These are phyloP conservation scores for Cyberlindnera subsufficiens DNA, from an alignment of 805 yeast genomes.

Conservation along the genomic window DNA sequence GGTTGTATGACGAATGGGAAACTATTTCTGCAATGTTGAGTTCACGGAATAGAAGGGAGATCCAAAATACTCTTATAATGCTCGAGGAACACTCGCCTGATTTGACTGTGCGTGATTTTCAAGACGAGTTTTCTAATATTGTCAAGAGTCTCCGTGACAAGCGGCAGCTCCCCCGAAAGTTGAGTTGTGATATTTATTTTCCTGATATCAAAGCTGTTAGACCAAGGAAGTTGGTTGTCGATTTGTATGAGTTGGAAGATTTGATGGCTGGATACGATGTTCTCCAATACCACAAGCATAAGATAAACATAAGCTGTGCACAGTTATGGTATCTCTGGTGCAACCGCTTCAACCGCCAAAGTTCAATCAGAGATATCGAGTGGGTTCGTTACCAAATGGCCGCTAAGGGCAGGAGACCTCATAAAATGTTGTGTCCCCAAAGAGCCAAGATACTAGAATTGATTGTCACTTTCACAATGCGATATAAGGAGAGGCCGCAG, in stretches of 20 bases:
- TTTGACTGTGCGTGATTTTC: neutral
- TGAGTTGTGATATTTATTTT: neutral
- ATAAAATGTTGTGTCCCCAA: neutral
- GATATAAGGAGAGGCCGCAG: neutral
- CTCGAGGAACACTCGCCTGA: neutral
- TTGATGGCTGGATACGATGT: constrained; percentile 1
- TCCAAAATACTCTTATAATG: neutral
- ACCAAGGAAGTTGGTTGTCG: constrained; percentile 6
- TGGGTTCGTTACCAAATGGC: neutral
- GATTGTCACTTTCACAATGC: neutral
- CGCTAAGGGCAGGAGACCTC: neutral
- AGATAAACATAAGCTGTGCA: neutral
- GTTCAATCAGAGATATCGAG: constrained; percentile 1
- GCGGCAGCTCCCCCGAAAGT: neutral
- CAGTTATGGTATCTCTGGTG: constrained; percentile 7
- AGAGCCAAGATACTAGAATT: neutral
- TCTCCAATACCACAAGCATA: constrained; percentile 1
- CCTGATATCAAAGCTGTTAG: neutral
- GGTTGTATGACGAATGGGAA: neutral
- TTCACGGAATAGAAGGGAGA: neutral
- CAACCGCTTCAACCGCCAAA: constrained; percentile 1
- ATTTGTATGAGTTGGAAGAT: constrained; percentile 4
- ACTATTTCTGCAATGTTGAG: neutral
- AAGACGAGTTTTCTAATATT: neutral
- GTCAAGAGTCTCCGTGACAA: neutral